Evolutionary conservation across 371 early-diverging fungal species (phyloP).

Genomic region (Mortierella sp.): DNA sequence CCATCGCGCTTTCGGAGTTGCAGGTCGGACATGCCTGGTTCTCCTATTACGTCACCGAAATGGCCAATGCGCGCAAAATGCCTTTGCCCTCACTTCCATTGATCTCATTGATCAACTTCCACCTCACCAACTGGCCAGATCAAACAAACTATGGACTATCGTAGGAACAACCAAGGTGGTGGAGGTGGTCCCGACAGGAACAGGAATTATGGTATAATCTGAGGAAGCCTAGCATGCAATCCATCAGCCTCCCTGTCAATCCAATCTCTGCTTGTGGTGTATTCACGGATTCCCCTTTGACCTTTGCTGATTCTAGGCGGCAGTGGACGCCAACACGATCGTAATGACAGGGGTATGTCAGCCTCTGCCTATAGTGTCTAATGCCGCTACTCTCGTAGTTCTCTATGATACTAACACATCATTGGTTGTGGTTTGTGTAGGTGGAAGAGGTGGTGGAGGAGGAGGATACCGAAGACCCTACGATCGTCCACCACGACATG

Average conservation of each 20-base stretch:
- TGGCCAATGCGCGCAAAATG: too few species aligned
- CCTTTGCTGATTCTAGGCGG: background rate
- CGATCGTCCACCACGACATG: conserved; percentile 36
- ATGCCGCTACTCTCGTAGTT: too few species aligned
- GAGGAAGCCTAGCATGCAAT: background rate
- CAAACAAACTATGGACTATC: conserved; percentile 27
- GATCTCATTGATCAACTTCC: too few species aligned
- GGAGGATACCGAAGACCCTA: conserved; percentile 28
- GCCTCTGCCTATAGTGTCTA: background rate
- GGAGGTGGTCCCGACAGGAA: conserved; percentile 33
- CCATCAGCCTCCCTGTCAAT: background rate
- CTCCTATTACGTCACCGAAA: too few species aligned
- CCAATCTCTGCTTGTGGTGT: background rate
- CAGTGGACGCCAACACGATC: conserved; percentile 27
- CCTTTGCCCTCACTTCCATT: too few species aligned
- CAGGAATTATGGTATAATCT: conserved; percentile 17
- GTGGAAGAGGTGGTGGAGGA: conserved; percentile 13
- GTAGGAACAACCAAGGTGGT: conserved; percentile 28
- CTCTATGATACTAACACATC: too few species aligned
- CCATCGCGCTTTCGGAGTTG: too few species aligned
- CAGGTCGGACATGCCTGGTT: too few species aligned
- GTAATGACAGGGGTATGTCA: background rate
- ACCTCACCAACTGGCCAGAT: background rate
- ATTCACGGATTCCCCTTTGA: background rate
- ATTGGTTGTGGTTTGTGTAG: background rate